These are phyloP conservation scores for Falciphora oryzae DNA, from an alignment of 2,329 filamentous ascomycete genomes.

Conservation along the genomic window DNA sequence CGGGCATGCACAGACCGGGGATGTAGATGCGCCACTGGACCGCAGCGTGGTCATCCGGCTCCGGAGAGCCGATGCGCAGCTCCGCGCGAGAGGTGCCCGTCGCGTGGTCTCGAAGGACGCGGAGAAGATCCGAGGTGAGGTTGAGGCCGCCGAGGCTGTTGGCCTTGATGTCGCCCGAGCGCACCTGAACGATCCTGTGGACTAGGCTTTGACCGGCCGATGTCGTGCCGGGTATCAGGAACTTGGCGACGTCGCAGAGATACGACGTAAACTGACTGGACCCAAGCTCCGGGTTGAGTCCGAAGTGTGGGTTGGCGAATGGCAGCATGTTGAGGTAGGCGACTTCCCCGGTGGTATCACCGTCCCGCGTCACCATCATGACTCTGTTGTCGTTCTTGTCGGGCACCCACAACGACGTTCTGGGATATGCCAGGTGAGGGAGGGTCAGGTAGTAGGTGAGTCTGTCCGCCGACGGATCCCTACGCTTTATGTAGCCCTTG, in stretches of 20 bases:
- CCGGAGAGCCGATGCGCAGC: neutral
- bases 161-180: neutral
- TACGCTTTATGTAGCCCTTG: neutral
- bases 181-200: neutral
- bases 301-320: neutral
- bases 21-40: neutral
- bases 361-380: neutral
- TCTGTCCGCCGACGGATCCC: neutral
- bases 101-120: neutral
- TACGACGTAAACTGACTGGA: neutral
- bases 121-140: neutral
- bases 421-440: neutral
- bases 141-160: constrained; percentile 5
- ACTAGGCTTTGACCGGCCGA: neutral
- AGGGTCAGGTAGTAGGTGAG: neutral
- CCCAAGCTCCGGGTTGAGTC: neutral
- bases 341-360: neutral
- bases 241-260: neutral
- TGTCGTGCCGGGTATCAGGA: neutral
- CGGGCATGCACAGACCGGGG: neutral
- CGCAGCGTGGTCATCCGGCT: neutral
- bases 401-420: neutral
- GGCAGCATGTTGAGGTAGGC: constrained; percentile 8
- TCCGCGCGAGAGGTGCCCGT: neutral
- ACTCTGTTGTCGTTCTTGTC: neutral